Base-by-base conservation (phyloP, 1,284 basidiomycete genomes). In the Caloboletus inedulis region DNA sequence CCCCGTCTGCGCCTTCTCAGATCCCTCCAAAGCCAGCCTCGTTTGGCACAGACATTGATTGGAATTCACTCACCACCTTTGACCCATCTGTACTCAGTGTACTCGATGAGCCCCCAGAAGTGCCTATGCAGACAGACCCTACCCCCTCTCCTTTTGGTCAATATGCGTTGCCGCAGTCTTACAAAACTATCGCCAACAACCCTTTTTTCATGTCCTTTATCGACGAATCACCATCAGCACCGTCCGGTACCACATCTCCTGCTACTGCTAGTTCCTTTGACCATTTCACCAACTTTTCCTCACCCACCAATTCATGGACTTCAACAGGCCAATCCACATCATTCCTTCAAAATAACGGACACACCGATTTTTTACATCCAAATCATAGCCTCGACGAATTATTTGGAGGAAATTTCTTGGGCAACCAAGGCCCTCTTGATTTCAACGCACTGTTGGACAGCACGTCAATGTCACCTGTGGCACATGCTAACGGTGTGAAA, bases 181-280 rank as follows among this genome's bases (percentile, higher is more conserved):
- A 82, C 66, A 89, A 84, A 54, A 89, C 85, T 4, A 85, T 91
- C 53, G 86, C 87, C 44, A 85, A 77, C 68, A 89, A 89, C 58
- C 87, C 89, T 1, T 77, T 82, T 68, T 89, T 85, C 74, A 88
- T 87, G 76, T 88, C 88, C n/a, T 86, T 86, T 63, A 79, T 82
- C 10, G 85, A 88, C 44, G 80, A 82, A 56, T 62, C 62, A 59
- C 72, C 68, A 29, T 51, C 51, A 8, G 35, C 29, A 12, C 21
- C 53, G 55, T 62, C 50, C 49, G 68, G 60, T 49, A 65, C 64
- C 42, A 63, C 55, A 2, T 52, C 60, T 6, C 35, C 62, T 13
- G 2, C 52, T n/a, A 59, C 62, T 16, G 2, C 50, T 19, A 58
- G 49, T 49, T 45, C 62, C 29, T 63, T 69, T 40, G 61, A 60